phyloP scores from a whole-genome alignment of 1,284 basidiomycete genomes.

The Heimioporus punctisporus region DNA sequence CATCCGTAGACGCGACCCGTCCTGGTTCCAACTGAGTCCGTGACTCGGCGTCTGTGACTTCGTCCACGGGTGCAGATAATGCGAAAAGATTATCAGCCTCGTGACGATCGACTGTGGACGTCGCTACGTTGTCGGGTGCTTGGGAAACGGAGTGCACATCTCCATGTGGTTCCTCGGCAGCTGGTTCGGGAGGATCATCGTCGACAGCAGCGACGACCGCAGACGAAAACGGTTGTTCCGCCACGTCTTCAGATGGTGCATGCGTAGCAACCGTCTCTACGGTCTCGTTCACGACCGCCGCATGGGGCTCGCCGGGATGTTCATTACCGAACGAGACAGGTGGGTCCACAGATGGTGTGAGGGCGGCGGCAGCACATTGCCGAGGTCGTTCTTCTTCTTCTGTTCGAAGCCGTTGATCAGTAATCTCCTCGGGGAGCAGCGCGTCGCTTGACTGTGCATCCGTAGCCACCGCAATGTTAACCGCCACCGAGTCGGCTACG shows the following conservation, averaged over 20 bases:
- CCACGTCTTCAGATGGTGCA: slow-evolving; percentile 1
- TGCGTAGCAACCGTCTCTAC: slow-evolving; percentile 5
- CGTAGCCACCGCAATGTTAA: slow-evolving; percentile 2
- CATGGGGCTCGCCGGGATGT: too few species aligned
- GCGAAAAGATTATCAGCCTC: slow-evolving; percentile 8
- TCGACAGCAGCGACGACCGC: neutral
- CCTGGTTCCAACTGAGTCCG: slow-evolving; percentile 15
- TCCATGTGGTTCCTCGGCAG: slow-evolving; percentile 5
- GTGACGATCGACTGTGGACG: slow-evolving; percentile 1
- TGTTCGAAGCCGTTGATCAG: neutral
- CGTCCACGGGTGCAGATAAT: neutral
- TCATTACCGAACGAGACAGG: too few species aligned
- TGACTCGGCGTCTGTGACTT: slow-evolving; percentile 9
- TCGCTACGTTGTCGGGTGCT: slow-evolving; percentile 7
- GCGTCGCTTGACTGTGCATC: neutral
- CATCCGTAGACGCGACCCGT: slow-evolving; percentile 7
- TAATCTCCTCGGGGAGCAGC: neutral
- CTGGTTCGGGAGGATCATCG: neutral
- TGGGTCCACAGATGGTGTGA: too few species aligned
- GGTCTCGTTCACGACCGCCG: too few species aligned
- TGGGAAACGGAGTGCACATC: slow-evolving; percentile 5
- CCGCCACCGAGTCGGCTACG: neutral
- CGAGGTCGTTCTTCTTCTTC: neutral
- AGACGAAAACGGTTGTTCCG: neutral
- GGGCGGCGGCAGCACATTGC: neutral